These are phyloP conservation scores for Pholiota molesta DNA, from an alignment of 768 basidiomycete species.

Conservation along the genomic window DNA sequence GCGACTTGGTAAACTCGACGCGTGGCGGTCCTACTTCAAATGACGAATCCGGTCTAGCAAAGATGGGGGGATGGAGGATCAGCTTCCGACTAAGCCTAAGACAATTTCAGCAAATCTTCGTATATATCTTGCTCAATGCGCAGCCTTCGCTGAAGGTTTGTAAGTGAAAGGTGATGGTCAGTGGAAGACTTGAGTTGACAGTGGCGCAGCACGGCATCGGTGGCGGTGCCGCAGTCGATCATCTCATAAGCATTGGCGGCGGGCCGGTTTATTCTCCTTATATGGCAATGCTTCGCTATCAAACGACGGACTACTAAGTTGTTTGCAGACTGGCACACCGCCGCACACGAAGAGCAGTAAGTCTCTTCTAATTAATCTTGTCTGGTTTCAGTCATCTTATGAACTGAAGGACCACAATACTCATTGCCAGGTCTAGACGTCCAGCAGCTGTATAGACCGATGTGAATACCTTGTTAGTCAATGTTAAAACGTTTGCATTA, in stretches of 20 bases:
- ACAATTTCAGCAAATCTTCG: not conserved
- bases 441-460: not conserved
- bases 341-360: not conserved
- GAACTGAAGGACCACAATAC: not conserved
- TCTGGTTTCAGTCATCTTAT: not conserved
- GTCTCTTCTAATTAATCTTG: not conserved
- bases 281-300: no score
- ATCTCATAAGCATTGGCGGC: not conserved
- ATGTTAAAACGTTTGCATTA: not conserved
- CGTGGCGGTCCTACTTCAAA: not conserved
- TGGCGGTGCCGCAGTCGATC: not conserved
- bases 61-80: not conserved
- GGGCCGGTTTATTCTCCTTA: not conserved
- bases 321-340: no score
- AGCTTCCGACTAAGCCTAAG: not conserved
- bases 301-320: no score
- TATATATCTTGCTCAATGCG: not conserved
- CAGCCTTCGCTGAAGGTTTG: not conserved
- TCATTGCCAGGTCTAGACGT: not conserved
- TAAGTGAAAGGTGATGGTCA: not conserved
- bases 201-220: not conserved
- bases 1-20: not conserved
- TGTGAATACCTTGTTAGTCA: not conserved
- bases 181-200: not conserved
- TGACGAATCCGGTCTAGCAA: not conserved